phyloP scores from a whole-genome alignment of 805 yeast species.

The Saturnispora sekii region DNA sequence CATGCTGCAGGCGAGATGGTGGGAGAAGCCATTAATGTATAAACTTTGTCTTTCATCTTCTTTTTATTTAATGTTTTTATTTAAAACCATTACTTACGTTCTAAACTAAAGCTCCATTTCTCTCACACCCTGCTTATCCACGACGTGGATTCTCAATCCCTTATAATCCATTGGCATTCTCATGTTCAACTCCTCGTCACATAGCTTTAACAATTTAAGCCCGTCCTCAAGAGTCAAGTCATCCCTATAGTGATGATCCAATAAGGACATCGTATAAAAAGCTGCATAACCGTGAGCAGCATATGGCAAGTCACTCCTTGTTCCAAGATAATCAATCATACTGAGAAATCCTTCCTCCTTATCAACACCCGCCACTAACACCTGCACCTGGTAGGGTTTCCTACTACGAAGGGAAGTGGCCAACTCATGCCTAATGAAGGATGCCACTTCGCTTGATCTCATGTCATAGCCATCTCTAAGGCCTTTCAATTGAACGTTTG shows the following conservation, averaged over 20 bases:
- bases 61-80: background rate
- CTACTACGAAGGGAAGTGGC: constrained; percentile 86
- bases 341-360: constrained; percentile 50
- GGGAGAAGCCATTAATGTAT: constrained; percentile 3
- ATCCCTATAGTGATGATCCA: constrained; percentile 81
- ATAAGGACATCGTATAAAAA: constrained; percentile 79
- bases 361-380: constrained; percentile 82
- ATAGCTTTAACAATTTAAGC: constrained; percentile 55
- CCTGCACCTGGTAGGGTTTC: constrained; percentile 91
- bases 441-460: constrained; percentile 77
- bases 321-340: constrained; percentile 92
- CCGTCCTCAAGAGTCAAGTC: constrained; percentile 76
- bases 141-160: constrained; percentile 40
- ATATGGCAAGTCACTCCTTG: constrained; percentile 83
- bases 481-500: constrained; percentile 78
- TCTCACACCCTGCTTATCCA: constrained; percentile 28
- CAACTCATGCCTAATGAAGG: constrained; percentile 78
- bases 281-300: constrained; percentile 99
- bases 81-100: background rate
- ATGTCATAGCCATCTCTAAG: constrained; percentile 80
- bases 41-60: background rate
- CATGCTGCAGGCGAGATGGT: constrained; percentile 4
- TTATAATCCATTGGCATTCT: constrained; percentile 94
- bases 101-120: constrained; percentile 13
- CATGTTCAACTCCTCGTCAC: constrained; percentile 67